A percentile compares a stretch with the other conserved stretches of the same genome.
phyloP scores from a whole-genome alignment of 495 filamentous ascomycete genomes.

The Aspergillus egyptiacus region DNA sequence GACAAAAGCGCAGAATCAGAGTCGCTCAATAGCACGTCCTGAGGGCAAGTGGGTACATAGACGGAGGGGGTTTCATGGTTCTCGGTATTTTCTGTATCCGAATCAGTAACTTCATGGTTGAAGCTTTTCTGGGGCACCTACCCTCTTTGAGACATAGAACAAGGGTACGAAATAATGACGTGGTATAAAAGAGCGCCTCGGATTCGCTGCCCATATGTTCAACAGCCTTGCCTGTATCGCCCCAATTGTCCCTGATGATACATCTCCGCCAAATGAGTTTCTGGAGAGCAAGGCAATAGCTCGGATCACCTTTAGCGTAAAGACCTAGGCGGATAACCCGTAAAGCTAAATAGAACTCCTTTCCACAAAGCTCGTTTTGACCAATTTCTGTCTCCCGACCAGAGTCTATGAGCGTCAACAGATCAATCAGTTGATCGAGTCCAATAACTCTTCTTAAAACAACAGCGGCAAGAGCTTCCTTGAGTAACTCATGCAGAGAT shows the following conservation, averaged over 20 bases:
- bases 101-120: constrained; percentile 12
- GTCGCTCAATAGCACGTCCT: constrained; percentile 42
- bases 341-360: constrained; percentile 67
- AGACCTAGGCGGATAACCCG: constrained; percentile 55
- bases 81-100: constrained; percentile 11
- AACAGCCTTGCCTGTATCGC: constrained; percentile 35
- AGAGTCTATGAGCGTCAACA: constrained; percentile 67
- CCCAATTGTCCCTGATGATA: constrained; percentile 74
- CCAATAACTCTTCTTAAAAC: constrained; percentile 62
- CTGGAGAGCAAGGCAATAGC: constrained; percentile 50
- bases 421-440: constrained; percentile 64
- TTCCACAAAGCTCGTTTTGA: constrained; percentile 35
- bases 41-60: constrained; percentile 42
- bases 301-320: constrained; percentile 41
- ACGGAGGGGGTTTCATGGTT: constrained; percentile 19
- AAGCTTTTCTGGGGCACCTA: constrained; percentile 15
- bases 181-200: constrained; percentile 23
- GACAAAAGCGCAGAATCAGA: constrained; percentile 48
- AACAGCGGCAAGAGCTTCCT: constrained; percentile 57
- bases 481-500: constrained; percentile 58
- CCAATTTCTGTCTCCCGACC: constrained; percentile 23
- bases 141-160: constrained; percentile 28
- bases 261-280: constrained; percentile 81
- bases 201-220: constrained; percentile 24
- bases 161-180: constrained; percentile 31